Conservation (phyloP, 495 filamentous ascomycete genomes). For the Aspergillus ellipticus region DNA sequence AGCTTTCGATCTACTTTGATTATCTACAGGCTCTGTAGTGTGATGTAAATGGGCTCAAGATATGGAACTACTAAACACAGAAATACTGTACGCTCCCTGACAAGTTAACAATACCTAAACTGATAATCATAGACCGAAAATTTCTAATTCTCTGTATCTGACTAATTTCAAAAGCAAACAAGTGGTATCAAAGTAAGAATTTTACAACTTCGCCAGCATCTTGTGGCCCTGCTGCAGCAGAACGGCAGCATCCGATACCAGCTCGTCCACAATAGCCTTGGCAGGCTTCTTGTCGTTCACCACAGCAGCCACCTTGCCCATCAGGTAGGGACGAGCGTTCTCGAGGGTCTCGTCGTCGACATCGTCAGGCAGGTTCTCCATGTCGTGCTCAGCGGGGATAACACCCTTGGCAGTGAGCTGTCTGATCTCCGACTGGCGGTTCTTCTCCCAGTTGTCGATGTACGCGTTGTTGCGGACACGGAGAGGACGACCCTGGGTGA, state of each 20-base stretch:
- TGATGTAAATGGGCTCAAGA: too few relatives aligned
- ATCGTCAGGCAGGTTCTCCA: constrained; percentile 76
- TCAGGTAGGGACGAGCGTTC: constrained; percentile 84
- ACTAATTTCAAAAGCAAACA: background rate
- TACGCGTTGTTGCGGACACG: constrained; percentile 91
- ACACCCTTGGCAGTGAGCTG: constrained; percentile 81
- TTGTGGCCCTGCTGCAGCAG: constrained; percentile 62
- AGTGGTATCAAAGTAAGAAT: constrained; percentile 1
- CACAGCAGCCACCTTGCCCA: constrained; percentile 95
- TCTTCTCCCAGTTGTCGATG: constrained; percentile 93
- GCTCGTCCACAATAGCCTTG: constrained; percentile 91
- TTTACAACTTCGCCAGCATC: constrained; percentile 65
- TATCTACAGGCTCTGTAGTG: too few relatives aligned
- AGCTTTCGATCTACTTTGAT: too few relatives aligned
- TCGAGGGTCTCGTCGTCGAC: constrained; percentile 79
- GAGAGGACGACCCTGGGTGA: constrained; percentile 70
- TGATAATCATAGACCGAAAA: too few relatives aligned
- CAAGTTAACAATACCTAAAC: too few relatives aligned
- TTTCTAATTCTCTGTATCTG: background rate
- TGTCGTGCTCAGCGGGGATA: constrained; percentile 90
- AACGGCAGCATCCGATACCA: constrained; percentile 76
- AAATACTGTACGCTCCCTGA: too few relatives aligned
- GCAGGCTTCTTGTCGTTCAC: constrained; percentile 90
- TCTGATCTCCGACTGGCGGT: constrained; percentile 85
- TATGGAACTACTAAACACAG: too few relatives aligned